phyloP scores from a whole-genome alignment of 768 basidiomycete species.

The Neoboletus subvelutipes region DNA sequence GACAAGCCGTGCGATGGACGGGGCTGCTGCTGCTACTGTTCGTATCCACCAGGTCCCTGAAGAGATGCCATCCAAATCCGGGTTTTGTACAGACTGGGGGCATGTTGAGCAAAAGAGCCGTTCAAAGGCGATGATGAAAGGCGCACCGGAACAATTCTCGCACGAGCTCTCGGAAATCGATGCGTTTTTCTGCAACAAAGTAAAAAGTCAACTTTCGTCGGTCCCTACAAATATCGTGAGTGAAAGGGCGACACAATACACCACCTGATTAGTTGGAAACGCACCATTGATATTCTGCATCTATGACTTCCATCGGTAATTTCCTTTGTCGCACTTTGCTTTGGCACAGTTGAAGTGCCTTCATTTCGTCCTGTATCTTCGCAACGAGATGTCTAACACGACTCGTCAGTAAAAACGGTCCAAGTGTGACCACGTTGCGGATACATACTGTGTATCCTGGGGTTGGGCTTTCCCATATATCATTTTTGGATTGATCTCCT shows the following conservation, averaged over 20 bases:
- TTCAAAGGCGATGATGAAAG: background rate
- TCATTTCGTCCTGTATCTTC: conserved; percentile 89
- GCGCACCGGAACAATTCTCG: conserved; percentile 85
- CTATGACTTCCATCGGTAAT: conserved; percentile 97
- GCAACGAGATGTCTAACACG: conserved; percentile 61
- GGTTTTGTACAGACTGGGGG: conserved; percentile 82
- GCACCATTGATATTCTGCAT: conserved; percentile 98
- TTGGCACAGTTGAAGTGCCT: conserved; percentile 88
- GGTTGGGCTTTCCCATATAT: conserved; percentile 86
- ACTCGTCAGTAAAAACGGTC: conserved; percentile 5
- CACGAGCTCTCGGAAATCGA: conserved; percentile 95
- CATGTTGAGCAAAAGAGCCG: conserved; percentile 1
- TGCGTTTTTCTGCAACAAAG: conserved; percentile 92
- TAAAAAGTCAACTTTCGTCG: conserved; percentile 98
- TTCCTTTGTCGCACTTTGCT: conserved; percentile 92
- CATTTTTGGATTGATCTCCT: conserved; percentile 96
- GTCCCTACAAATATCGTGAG: conserved; percentile 59
- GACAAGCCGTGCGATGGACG: background rate
- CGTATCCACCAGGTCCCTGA: conserved; percentile 47
- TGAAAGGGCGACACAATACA: background rate
- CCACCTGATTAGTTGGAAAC: conserved; percentile 24
- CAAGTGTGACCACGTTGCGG: background rate
- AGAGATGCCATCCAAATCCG: conserved; percentile 94
- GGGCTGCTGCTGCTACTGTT: conserved; percentile 36
- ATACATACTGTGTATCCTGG: conserved; percentile 74